phyloP scores from a whole-genome alignment of 1,284 basidiomycete genomes.

The Hypsizygus ulmarius region DNA sequence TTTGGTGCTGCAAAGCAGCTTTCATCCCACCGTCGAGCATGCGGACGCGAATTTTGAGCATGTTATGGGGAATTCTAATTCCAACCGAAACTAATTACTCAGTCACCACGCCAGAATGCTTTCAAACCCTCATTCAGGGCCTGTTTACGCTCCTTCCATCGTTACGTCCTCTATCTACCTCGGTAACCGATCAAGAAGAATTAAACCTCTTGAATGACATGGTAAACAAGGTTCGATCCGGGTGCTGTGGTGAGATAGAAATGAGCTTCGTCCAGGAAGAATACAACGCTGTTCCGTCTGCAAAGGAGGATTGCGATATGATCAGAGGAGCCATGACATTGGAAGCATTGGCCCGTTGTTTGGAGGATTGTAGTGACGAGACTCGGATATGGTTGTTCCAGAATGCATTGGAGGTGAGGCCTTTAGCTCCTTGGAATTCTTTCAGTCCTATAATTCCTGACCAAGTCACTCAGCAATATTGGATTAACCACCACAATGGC shows the following conservation, averaged over 20 bases:
- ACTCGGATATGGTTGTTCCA: constrained; percentile 37
- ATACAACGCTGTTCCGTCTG: constrained; percentile 32
- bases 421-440: neutral
- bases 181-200: constrained; percentile 26
- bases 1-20: constrained; percentile 68
- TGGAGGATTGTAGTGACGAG: constrained; percentile 34
- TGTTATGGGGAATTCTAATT: constrained; percentile 48
- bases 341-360: constrained; percentile 35
- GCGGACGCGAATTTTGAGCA: constrained; percentile 47
- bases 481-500: constrained; percentile 35
- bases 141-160: constrained; percentile 49
- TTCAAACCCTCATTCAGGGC: constrained; percentile 51
- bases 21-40: constrained; percentile 36
- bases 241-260: constrained; percentile 41
- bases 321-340: constrained; percentile 37
- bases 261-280: constrained; percentile 36
- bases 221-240: constrained; percentile 34
- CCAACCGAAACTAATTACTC: constrained; percentile 43
- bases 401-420: constrained; percentile 31
- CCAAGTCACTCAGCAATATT: constrained; percentile 41
- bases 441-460: constrained; percentile 6
- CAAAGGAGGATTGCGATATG: constrained; percentile 24
- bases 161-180: constrained; percentile 24
- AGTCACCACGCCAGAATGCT: constrained; percentile 42
- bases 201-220: constrained; percentile 33